phyloP scores from a whole-genome alignment of 148 eudicot species.

The Diospyros lotus region DNA sequence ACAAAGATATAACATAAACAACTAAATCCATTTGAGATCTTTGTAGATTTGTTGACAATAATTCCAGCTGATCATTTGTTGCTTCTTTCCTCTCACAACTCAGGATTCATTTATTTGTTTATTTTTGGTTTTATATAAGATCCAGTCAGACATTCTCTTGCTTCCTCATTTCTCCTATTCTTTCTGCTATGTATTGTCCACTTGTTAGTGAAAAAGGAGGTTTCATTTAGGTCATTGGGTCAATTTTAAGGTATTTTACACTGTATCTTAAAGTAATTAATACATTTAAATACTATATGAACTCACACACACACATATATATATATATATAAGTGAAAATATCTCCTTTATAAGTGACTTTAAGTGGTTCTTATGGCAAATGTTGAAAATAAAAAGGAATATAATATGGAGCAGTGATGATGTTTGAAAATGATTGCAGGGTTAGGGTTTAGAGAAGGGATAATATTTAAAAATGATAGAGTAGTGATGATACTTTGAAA shows the following conservation, averaged over 20 bases:
- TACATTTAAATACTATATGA: not conserved
- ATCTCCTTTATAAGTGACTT: no score
- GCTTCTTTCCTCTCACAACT: not conserved
- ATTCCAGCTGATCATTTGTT: not conserved
- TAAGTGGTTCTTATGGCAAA: no score
- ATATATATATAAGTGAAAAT: no score
- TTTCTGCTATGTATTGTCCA: not conserved
- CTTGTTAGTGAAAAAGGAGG: not conserved
- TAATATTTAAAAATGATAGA: no score
- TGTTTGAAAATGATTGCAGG: not conserved
- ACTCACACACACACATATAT: no score
- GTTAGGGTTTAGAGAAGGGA: not conserved
- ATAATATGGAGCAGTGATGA: not conserved
- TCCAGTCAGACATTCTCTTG: not conserved
- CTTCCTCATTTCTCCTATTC: not conserved
- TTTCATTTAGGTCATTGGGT: no score
- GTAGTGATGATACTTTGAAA: no score
- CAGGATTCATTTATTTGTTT: not conserved
- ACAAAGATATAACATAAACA: not conserved
- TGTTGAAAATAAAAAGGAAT: no score
- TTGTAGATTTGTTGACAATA: conserved; percentile 3
- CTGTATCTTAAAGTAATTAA: not conserved
- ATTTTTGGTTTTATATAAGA: no score
- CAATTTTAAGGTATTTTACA: no score
- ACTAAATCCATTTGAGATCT: not conserved